These are phyloP conservation scores for Actinomortierella wolfii DNA, from an alignment of 371 early-diverging fungal genomes.

Conservation along the genomic window DNA sequence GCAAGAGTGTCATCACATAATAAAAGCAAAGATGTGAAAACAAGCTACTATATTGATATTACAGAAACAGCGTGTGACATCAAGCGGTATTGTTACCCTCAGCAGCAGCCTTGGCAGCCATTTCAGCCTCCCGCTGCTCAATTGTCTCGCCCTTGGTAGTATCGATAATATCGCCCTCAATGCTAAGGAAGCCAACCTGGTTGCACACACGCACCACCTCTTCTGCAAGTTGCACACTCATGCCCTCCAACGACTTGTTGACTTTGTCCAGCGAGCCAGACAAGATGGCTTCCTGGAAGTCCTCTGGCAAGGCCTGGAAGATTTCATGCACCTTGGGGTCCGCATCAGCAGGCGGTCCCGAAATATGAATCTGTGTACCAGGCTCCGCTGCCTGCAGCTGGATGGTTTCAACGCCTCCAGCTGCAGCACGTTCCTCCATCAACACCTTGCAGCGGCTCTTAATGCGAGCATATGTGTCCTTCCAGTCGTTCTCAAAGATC, in stretches of 20 bases:
- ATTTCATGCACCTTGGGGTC: slow-evolving; percentile 62
- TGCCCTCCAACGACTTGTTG: slow-evolving; percentile 77
- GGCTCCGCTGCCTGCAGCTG: slow-evolving; percentile 77
- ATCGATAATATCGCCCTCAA: slow-evolving; percentile 63
- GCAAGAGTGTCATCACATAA: too few species aligned
- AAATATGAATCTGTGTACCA: slow-evolving; percentile 55
- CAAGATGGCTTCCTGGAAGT: slow-evolving; percentile 79
- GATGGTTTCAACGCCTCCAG: slow-evolving; percentile 70
- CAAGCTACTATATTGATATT: too few species aligned
- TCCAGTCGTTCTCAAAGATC: slow-evolving; percentile 86
- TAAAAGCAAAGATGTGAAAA: too few species aligned
- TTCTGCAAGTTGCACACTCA: slow-evolving; percentile 76
- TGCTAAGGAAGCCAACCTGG: slow-evolving; percentile 73
- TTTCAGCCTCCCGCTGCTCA: slow-evolving; percentile 35
- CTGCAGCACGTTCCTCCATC: slow-evolving; percentile 55
- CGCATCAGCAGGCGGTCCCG: slow-evolving; percentile 53
- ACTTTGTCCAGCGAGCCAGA: slow-evolving; percentile 79
- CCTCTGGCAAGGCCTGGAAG: slow-evolving; percentile 69
- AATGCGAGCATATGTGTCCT: slow-evolving; percentile 82
- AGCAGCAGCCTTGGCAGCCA: slow-evolving; percentile 38
- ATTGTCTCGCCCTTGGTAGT: slow-evolving; percentile 45
- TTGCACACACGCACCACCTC: slow-evolving; percentile 71
- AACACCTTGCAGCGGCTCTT: slow-evolving; percentile 76
- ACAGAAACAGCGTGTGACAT: too few species aligned
- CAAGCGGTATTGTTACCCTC: background rate